A percentile compares a stretch with the other conserved stretches of the same genome.
phyloP scores from a whole-genome alignment of 495 filamentous ascomycete species.

The Penicillium lividum region DNA sequence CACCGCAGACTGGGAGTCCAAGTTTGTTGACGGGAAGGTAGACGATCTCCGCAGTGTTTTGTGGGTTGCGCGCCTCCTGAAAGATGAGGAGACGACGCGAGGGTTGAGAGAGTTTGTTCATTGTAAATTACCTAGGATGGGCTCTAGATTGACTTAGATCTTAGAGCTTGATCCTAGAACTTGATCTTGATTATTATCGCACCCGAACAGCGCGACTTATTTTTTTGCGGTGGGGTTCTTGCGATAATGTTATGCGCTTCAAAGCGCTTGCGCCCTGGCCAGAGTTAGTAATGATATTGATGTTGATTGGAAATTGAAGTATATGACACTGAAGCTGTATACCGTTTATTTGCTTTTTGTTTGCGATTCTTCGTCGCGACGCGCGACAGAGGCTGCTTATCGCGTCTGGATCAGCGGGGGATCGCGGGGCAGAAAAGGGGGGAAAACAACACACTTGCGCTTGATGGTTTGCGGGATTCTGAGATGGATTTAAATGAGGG shows the following conservation, averaged over 20 bases:
- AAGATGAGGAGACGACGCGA: slow-evolving; percentile 40
- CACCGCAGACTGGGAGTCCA: slow-evolving; percentile 42
- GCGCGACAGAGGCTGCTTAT: slow-evolving; percentile 18
- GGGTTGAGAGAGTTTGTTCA: slow-evolving; percentile 11
- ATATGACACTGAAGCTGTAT: not conserved
- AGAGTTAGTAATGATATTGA: not conserved
- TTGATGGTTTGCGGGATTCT: not conserved
- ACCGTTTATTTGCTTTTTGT: not conserved
- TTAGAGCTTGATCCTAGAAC: too few species aligned
- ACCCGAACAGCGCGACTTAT: not conserved
- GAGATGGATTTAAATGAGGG: not conserved
- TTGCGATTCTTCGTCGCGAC: not conserved
- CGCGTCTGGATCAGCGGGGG: slow-evolving; percentile 11
- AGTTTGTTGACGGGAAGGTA: slow-evolving; percentile 48
- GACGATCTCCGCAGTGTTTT: slow-evolving; percentile 31
- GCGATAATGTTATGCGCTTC: not conserved
- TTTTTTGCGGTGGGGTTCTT: not conserved
- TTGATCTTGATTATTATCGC: too few species aligned
- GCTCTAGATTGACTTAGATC: too few species aligned
- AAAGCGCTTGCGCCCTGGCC: not conserved
- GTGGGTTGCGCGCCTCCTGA: slow-evolving; percentile 38
- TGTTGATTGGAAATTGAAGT: too few species aligned
- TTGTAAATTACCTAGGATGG: not conserved
- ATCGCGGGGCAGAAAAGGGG: slow-evolving; percentile 17
- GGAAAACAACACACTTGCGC: not conserved